Conservation (phyloP, 2,329 filamentous ascomycete species). For the Diplodia intermedia region DNA sequence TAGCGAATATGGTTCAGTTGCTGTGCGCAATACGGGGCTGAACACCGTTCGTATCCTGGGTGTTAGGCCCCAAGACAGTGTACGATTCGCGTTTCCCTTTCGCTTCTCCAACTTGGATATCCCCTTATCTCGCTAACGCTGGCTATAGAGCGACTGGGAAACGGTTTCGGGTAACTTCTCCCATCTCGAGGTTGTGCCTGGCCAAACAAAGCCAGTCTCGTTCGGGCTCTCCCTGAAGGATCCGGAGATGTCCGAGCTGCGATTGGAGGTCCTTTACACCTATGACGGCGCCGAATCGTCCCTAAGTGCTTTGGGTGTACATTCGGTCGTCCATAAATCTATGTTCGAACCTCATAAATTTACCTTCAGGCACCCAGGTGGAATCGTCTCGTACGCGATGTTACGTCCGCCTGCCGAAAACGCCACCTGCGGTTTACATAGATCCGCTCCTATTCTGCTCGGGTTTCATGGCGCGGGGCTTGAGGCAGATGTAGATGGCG, state of each 20-base stretch:
- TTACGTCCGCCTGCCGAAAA: constrained; percentile 60
- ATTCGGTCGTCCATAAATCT: constrained; percentile 15
- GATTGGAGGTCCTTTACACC: constrained; percentile 42
- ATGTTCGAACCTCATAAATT: constrained; percentile 58
- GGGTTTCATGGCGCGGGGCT: constrained; percentile 64
- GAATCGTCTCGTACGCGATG: constrained; percentile 64
- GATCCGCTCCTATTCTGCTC: constrained; percentile 57
- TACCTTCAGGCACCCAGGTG: constrained; percentile 62
- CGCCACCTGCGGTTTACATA: constrained; percentile 41
- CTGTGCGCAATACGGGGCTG: constrained; percentile 55
- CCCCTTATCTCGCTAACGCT: background rate
- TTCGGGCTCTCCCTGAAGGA: constrained; percentile 43
- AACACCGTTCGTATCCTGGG: constrained; percentile 46
- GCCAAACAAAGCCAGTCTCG: constrained; percentile 52
- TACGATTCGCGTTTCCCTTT: background rate
- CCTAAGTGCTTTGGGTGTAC: constrained; percentile 34
- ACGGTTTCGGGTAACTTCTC: background rate
- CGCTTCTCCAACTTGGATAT: background rate
- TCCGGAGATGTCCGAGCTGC: constrained; percentile 39
- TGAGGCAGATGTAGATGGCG: constrained; percentile 58
- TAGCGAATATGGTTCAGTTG: constrained; percentile 57
- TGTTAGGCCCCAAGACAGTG: constrained; percentile 37
- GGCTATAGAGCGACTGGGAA: background rate
- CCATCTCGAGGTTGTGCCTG: constrained; percentile 37
- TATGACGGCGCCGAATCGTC: constrained; percentile 2